Base-by-base conservation (phyloP, 2,329 filamentous ascomycete genomes). In the Aureobasidium vineae region DNA sequence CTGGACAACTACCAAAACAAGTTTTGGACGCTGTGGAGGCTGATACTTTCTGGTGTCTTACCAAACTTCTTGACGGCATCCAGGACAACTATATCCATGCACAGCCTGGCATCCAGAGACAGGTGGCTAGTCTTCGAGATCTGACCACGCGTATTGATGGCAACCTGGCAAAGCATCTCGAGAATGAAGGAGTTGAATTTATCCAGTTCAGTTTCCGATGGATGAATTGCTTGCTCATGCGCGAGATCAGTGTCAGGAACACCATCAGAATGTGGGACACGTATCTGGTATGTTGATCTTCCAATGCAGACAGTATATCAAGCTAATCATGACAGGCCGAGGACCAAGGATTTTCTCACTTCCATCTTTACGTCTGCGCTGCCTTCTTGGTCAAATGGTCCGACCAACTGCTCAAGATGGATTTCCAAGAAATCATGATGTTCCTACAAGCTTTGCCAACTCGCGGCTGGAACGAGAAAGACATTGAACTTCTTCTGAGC, bases 241-340 rank as follows among this genome's bases (percentile, higher is more conserved):
- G 95, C 70, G 95, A 99, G 79, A 90, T 99, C 70, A 97, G 90
- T 75, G 94, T 99, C 66, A 91, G 89, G 77, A 98, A 97, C 76
- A 97, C 92, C 0, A 96, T 99, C 70, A 85, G 95, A 72, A 99
- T 99, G 95, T 99, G 95, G 95, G 95, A 99, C 78, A 99, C 95
- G 31, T 99, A 99, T 80, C 86, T 99, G 81, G 94, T 97, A 82
- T 76, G 87, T 79, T 31, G 11, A 41, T n/a, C 6, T 11, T 23
- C 11, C 38, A 43, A 7, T 23, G 53, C 31, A 49, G 26, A 49
- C 33, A 21, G 54, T 60, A 26, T 28, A 5, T 7, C 40, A 56
- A 57, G 43, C 33, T 68, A 36, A 67, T 38, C 52, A 16, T 60
- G 11, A 19, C 71, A 98, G 94, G 92, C 95, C 57, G 96, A 99